Base-by-base conservation (phyloP, 2,329 filamentous ascomycete species). In the Fusarium brachygibbosum region DNA sequence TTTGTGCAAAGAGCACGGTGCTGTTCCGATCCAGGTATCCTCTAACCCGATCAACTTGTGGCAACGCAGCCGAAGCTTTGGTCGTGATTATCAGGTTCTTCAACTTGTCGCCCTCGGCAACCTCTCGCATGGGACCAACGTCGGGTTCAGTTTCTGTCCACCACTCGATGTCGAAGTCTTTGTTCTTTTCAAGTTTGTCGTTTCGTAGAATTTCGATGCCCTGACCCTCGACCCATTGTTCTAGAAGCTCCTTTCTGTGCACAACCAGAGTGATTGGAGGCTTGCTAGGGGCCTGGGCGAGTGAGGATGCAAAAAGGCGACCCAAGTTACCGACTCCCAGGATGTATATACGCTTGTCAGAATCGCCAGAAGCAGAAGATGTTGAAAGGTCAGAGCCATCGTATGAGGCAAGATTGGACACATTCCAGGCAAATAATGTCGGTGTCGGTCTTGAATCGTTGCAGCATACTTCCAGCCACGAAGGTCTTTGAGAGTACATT, bases 1-100 rank as follows among this genome's bases (percentile, higher is more conserved):
- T 97, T 73, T 98, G 94, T 25, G 93, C 82, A 73, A 98, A 92
- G 14, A 91, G 84, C n/a, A 98, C 87, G 0, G 92, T 91, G n/a
- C 90, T 93, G 5, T 84, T 79, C 5, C 81, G 78, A 66, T 88
- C 85, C 4, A 90, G 85, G 53, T 97, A 87, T 2, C 86, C 79
- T 9, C 86, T 82, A 16, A 97, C 79, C 19, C 82, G 76, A 52
- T 85, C 83, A 7, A 85, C 79, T 40, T 92, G 90, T 2, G 85
- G 81, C n/a, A 92, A 78, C 0, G 92, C 92, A 37, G 87, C 81
- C 4, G 87, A 82, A 0, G 93, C 88, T 79, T 97, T 98, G 31
- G 91, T 92, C 4, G 92, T 86, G 25, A 98, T 82, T 67, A 98
- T 88, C 41, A 98, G 85, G 75, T 93, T 92, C 67, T 86, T 81